These are phyloP conservation scores for Epichloe sibirici DNA, from an alignment of 2,329 filamentous ascomycete species.

Conservation along the genomic window DNA sequence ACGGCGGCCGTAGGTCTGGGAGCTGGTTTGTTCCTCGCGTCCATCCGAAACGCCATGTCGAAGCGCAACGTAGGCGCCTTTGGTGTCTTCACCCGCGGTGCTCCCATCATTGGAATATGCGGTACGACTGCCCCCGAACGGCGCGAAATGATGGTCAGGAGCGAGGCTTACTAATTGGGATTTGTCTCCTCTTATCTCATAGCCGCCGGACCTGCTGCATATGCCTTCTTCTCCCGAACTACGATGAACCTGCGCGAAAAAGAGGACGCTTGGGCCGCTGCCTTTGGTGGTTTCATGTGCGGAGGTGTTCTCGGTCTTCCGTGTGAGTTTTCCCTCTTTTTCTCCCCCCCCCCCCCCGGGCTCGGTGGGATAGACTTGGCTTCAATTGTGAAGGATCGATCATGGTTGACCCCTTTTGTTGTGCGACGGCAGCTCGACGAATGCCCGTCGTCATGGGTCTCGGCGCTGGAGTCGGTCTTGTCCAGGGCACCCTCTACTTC, in stretches of 20 bases:
- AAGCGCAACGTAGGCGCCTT: conserved; percentile 71
- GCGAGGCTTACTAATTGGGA: not conserved
- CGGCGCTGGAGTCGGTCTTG: conserved; percentile 41
- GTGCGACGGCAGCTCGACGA: conserved; percentile 26
- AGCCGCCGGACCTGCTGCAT: conserved; percentile 50
- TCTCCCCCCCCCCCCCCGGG: not conserved
- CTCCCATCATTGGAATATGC: conserved; percentile 51
- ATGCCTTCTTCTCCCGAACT: conserved; percentile 64
- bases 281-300: conserved; percentile 63
- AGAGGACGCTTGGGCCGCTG: conserved; percentile 65
- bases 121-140: conserved; percentile 14
- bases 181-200: conserved; percentile 24
- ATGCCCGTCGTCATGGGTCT: conserved; percentile 61
- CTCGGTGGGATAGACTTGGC: not conserved
- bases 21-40: conserved; percentile 59
- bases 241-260: conserved; percentile 77
- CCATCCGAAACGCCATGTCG: conserved; percentile 75
- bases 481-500: conserved; percentile 54
- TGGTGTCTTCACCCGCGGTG: conserved; percentile 69
- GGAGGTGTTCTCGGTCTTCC: conserved; percentile 61
- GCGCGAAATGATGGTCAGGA: not conserved
- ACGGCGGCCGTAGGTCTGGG: conserved; percentile 52
- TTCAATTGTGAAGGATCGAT: not conserved
- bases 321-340: conserved; percentile 37
- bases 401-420: not conserved